Evolutionary conservation across 2,329 filamentous ascomycete genomes (phyloP), one percentile per base, ranked within the genome.

Genomic region (Aquanectria penicillioides): DNA sequence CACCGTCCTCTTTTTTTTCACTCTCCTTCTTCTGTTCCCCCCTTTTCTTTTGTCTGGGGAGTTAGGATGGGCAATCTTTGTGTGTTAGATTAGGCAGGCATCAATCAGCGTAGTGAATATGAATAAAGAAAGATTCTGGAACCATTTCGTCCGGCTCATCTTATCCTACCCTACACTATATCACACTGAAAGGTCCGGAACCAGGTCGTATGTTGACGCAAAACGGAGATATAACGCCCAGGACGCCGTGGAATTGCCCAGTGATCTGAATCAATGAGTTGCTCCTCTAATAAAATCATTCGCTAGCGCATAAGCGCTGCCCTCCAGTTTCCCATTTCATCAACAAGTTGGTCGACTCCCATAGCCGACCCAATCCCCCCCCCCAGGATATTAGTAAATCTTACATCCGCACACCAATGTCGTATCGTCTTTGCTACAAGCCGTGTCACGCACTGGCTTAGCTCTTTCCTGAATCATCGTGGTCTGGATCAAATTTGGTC

Each of bases 401-500:
- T 51, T 59, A 60, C 57, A 64, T 44, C 29, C 15, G 47, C 47
- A 47, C 53, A 23, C 34, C 31, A 28, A 47, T 26, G 15, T 33
- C 17, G 22, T 50, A 43, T 41, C 41, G 23, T 49, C 43, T 22
- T 46, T 28, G 37, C 55, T 64, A 36, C 40, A 60, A 23, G 22
- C 22, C 37, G 15, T 15, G 18, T 20, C 40, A 18, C 17, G 23
- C 26, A 18, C 23, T 23, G 11, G 8, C 28, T 72, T 56, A 76
- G 54, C 63, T 72, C 63, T 74, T 75, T 15, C 22, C 55, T n/a
- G 67, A 51, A 53, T 73, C 69, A 52, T 87, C 83, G 52, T 87
- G 79, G 37, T 92, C 89, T 2, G 89, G 88, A 22, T 87, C 85
- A 69, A 91, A 91, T 68, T 80, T 89, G 28, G 89, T 92, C 74